These are phyloP conservation scores for Chimonanthus salicifolius DNA, from an alignment of 164 flowering plant genomes.

Conservation along the genomic window DNA sequence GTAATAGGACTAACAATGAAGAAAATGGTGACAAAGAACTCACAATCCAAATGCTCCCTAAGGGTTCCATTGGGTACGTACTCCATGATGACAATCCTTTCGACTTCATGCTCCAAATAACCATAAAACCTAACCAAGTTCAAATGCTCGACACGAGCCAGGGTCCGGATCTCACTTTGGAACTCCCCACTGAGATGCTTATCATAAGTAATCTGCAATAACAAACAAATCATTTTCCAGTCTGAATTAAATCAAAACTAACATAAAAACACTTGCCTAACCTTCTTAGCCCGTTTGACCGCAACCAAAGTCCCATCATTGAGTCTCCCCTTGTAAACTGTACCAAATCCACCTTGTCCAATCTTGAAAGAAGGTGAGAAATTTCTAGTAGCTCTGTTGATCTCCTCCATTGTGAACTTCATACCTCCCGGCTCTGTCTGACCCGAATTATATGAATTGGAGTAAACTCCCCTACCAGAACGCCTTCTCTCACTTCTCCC, in stretches of 20 bases:
- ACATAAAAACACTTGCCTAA: constrained; percentile 16
- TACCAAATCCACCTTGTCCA: constrained; percentile 96
- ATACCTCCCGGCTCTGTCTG: constrained; percentile 39
- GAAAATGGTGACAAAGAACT: constrained; percentile 23
- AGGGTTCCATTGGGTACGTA: constrained; percentile 93
- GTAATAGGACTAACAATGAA: background rate
- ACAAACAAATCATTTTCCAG: background rate
- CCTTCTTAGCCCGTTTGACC: constrained; percentile 92
- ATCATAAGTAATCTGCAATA: constrained; percentile 57
- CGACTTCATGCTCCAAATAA: constrained; percentile 65
- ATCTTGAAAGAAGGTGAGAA: constrained; percentile 71
- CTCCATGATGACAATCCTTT: constrained; percentile 77
- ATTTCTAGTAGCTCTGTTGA: constrained; percentile 63
- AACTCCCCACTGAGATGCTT: constrained; percentile 65
- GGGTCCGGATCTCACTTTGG: constrained; percentile 62
- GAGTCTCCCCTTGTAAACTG: constrained; percentile 73
- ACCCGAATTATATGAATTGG: constrained; percentile 31
- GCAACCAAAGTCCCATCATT: constrained; percentile 75
- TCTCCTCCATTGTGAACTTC: constrained; percentile 60
- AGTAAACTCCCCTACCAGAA: constrained; percentile 31
- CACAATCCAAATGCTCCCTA: constrained; percentile 89
- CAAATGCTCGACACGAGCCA: constrained; percentile 73
- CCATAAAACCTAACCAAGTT: constrained; percentile 79
- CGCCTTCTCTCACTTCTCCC: constrained; percentile 26
- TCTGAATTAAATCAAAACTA: background rate